Evolutionary conservation across 805 yeast genomes (phyloP).

Genomic region (Candida schatavii): DNA sequence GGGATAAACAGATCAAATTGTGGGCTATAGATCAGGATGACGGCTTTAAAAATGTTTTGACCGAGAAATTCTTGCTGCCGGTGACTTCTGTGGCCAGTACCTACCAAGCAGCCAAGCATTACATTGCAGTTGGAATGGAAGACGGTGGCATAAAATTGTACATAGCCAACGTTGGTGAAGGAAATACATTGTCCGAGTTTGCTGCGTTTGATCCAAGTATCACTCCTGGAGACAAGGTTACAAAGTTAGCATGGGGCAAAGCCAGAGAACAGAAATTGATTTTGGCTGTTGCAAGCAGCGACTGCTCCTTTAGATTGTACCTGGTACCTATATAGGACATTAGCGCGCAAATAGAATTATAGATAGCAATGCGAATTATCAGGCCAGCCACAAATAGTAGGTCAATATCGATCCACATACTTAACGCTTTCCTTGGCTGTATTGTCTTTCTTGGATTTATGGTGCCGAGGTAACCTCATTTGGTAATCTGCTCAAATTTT

Average conservation of each 20-base stretch:
- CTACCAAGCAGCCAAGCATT: constrained; percentile 14
- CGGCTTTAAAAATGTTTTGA: constrained; percentile 30
- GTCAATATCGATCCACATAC: too few species aligned
- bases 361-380: too few species aligned
- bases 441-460: background rate
- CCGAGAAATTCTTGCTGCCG: constrained; percentile 50
- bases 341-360: too few species aligned
- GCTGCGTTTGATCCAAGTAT: constrained; percentile 32
- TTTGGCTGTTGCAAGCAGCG: constrained; percentile 65
- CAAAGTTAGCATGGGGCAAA: constrained; percentile 44
- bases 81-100: constrained; percentile 60
- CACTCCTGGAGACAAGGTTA: constrained; percentile 62
- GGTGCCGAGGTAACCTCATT: too few species aligned
- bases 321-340: constrained; percentile 11
- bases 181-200: constrained; percentile 22
- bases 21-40: constrained; percentile 53
- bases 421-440: background rate
- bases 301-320: constrained; percentile 55
- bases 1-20: constrained; percentile 76
- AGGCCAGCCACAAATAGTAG: too few species aligned
- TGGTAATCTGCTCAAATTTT: too few species aligned
- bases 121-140: constrained; percentile 69
- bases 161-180: constrained; percentile 25
- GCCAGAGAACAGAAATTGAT: constrained; percentile 18
- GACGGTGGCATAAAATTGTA: constrained; percentile 59